Conservation (phyloP, 176 grass and related monocot genomes). For the Puccinellia tenuiflora region DNA sequence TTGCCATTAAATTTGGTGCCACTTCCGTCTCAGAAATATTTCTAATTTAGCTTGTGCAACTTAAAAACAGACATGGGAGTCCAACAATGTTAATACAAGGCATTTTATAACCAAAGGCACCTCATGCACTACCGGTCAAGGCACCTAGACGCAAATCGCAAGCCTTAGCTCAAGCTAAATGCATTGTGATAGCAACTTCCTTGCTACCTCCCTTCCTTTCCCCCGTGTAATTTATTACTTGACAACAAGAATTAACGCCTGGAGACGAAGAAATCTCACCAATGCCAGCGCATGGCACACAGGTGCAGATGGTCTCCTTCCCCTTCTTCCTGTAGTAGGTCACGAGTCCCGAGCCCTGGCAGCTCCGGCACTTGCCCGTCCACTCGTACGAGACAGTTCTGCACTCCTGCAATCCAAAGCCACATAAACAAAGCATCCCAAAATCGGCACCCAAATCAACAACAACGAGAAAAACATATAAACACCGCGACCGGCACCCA, state of each 20-base stretch:
- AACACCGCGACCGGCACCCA: slow-evolving; percentile 5
- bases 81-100: background rate
- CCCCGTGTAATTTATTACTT: background rate
- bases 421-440: slow-evolving; percentile 6
- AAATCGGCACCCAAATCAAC: background rate
- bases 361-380: slow-evolving; percentile 94
- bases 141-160: background rate
- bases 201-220: background rate
- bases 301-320: slow-evolving; percentile 90
- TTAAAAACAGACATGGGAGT: background rate
- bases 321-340: slow-evolving; percentile 91
- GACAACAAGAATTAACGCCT: background rate
- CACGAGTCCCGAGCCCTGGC: slow-evolving; percentile 86
- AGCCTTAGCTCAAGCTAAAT: background rate
- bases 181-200: background rate
- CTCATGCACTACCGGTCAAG: background rate
- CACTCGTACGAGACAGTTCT: slow-evolving; percentile 81
- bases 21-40: background rate
- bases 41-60: background rate
- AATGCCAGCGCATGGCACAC: slow-evolving; percentile 80
- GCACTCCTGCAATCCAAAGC: slow-evolving; percentile 59
- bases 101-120: background rate
- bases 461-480: background rate
- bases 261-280: slow-evolving; percentile 41
- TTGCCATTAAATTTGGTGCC: background rate